Percentiles rank a stretch among this genome's conserved stretches.
These are phyloP conservation scores for Ceratorhiza oryzae-sativae DNA, from an alignment of 1,284 basidiomycete species.

Conservation along the genomic window DNA sequence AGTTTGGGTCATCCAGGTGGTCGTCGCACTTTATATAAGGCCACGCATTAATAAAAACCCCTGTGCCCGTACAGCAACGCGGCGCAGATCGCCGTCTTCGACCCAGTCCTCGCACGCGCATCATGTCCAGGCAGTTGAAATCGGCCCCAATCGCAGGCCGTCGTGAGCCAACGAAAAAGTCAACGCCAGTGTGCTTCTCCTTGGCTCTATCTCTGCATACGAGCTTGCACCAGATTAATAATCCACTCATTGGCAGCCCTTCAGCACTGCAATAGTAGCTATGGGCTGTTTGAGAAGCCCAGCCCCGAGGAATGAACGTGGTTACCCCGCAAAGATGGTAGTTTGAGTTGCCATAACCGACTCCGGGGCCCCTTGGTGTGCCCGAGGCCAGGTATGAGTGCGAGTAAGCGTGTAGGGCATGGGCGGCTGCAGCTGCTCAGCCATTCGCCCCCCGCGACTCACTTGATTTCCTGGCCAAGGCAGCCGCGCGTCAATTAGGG, in stretches of 20 bases:
- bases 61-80: slow-evolving; percentile 20
- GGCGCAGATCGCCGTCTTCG: slow-evolving; percentile 8
- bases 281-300: slow-evolving; percentile 23
- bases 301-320: slow-evolving; percentile 9
- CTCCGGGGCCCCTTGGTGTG: slow-evolving; percentile 48
- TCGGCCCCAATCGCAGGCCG: not conserved
- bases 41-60: not conserved
- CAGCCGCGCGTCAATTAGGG: not conserved
- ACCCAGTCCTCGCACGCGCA: slow-evolving; percentile 19
- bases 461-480: too few species aligned
- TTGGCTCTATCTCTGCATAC: not conserved
- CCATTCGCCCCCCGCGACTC: too few species aligned
- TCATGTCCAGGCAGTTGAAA: slow-evolving; percentile 6
- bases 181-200: not conserved
- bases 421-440: too few species aligned
- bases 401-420: too few species aligned
- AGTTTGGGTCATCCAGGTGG: slow-evolving; percentile 1
- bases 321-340: slow-evolving; percentile 6
- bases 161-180: slow-evolving; percentile 20
- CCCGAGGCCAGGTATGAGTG: too few species aligned
- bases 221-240: not conserved
- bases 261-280: slow-evolving; percentile 14
- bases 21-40: slow-evolving; percentile 8
- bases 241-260: not conserved
- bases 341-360: slow-evolving; percentile 49